Conservation (phyloP, 2,329 filamentous ascomycete species). For the Aspergillus terreus region DNA sequence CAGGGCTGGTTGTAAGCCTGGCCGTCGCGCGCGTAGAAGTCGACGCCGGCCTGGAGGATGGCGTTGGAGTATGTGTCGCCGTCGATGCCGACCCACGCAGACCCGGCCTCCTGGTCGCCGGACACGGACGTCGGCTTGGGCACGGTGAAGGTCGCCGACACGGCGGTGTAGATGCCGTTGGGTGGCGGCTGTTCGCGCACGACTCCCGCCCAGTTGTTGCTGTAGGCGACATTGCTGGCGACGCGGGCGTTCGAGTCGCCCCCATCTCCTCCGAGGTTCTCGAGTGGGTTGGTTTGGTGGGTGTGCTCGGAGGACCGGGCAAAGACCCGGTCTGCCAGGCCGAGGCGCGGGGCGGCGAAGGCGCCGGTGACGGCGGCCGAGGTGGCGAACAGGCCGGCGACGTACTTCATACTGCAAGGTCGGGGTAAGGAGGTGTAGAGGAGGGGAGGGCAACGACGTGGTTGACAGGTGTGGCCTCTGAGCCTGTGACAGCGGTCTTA, state of each 20-base stretch:
- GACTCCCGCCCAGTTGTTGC: constrained; percentile 58
- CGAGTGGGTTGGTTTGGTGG: constrained; percentile 25
- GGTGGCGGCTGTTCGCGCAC: constrained; percentile 45
- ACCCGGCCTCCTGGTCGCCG: constrained; percentile 44
- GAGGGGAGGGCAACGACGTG: neutral
- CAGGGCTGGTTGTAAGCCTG: constrained; percentile 51
- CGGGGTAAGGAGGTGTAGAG: neutral
- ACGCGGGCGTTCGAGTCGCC: constrained; percentile 6
- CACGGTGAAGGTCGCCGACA: constrained; percentile 47
- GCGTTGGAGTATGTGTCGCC: constrained; percentile 54
- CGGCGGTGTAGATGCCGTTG: constrained; percentile 47
- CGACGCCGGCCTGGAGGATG: constrained; percentile 57
- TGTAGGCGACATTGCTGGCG: constrained; percentile 46
- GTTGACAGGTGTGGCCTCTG: neutral
- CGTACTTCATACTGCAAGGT: constrained; percentile 27
- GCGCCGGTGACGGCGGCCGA: constrained; percentile 21
- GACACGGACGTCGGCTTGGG: constrained; percentile 46
- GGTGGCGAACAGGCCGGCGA: constrained; percentile 17
- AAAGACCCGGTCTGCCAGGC: constrained; percentile 26
- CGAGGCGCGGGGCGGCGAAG: constrained; percentile 26
- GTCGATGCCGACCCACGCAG: constrained; percentile 61
- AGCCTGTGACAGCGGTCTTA: neutral
- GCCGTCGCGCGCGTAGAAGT: constrained; percentile 49
- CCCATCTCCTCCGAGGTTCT: constrained; percentile 11
- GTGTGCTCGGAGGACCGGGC: constrained; percentile 14